Base-by-base conservation (phyloP, 805 yeast genomes). In the Nakazawaea laoshanensis region DNA sequence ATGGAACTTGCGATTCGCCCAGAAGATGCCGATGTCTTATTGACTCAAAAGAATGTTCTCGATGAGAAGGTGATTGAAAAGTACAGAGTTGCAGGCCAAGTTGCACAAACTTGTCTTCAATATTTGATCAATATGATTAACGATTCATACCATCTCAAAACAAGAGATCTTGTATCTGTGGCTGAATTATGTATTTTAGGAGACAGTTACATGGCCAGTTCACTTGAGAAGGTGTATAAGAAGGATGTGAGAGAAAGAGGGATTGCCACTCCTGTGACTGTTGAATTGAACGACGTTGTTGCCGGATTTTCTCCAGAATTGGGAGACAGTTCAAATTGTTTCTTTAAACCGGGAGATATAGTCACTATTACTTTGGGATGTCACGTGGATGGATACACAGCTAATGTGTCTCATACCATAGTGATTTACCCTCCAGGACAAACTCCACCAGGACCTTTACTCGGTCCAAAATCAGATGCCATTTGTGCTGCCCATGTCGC, bases 301-400 rank as follows among this genome's bases (percentile, higher is more conserved):
- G 57, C 63, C 37, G 95, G 95, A 8, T 84, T 82, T 56, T 67
- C 94, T 20, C 98, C 98, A 26, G 96, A 87, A 55, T 55, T 81
- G 33, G 87, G 77, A 50, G 82, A 77, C 43, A 59, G 52, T 20
- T 50, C 58, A 6, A 64, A 64, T 20, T 46, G 64, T 39, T 54
- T 57, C 33, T 73, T 83, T 46, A 53, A 56, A 35, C 74, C 75
- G 16, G 97, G 97, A 32, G 96, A 92, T 54, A 67, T 88, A 30
- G 85, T 85, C 21, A 88, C 89, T 41, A 70, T 92, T 37, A 64
- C 82, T 9, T 65, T 89, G 19, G 98, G 96, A 30, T 88, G 81
- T 39, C 96, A 92, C 43, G 74, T 92, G 45, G 98, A 92, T 57
- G 98, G 98, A 36, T 92, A 88, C 62, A 83, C 96, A 9, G 77